Conservation (phyloP, 2,329 filamentous ascomycete species). For the Phialemoniopsis sp. region DNA sequence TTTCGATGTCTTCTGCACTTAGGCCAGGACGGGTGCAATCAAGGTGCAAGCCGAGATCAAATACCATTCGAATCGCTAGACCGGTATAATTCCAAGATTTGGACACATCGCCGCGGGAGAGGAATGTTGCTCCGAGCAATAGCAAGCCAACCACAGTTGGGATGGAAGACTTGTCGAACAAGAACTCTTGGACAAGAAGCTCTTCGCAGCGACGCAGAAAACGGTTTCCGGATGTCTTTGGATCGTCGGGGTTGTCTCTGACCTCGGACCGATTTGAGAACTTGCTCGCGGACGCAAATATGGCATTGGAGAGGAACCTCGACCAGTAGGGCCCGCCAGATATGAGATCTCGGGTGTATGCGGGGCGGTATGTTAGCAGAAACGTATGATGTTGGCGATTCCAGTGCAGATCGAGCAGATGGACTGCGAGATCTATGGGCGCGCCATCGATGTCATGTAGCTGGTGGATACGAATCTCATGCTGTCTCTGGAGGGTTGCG, state of each 20-base stretch:
- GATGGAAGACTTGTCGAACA: slow-evolving; percentile 14
- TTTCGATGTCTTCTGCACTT: slow-evolving; percentile 21
- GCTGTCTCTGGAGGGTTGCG: too few relatives aligned
- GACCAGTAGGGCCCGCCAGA: slow-evolving; percentile 27
- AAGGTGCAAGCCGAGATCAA: slow-evolving; percentile 29
- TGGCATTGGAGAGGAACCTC: slow-evolving; percentile 30
- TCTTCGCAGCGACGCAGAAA: slow-evolving; percentile 18
- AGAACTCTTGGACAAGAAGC: slow-evolving; percentile 10
- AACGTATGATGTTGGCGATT: slow-evolving; percentile 30
- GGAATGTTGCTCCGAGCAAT: slow-evolving; percentile 18
- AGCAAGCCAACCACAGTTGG: slow-evolving; percentile 18
- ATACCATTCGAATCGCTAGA: slow-evolving; percentile 33
- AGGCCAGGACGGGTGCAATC: slow-evolving; percentile 7
- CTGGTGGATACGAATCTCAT: slow-evolving; percentile 1
- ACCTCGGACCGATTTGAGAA: slow-evolving; percentile 16
- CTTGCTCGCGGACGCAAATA: slow-evolving; percentile 21
- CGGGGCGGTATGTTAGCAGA: slow-evolving; percentile 30
- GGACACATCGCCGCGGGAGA: slow-evolving; percentile 16
- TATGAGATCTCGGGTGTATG: slow-evolving; percentile 27
- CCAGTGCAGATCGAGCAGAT: slow-evolving; percentile 33
- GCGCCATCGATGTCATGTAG: slow-evolving; percentile 20
- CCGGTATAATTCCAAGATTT: slow-evolving; percentile 34
- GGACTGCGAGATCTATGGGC: slow-evolving; percentile 22
- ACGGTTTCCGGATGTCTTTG: slow-evolving; percentile 12
- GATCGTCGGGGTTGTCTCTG: slow-evolving; percentile 22